Evolutionary conservation across 345 rosid species (phyloP).

Genomic region (Schrenkiella parvula): DNA sequence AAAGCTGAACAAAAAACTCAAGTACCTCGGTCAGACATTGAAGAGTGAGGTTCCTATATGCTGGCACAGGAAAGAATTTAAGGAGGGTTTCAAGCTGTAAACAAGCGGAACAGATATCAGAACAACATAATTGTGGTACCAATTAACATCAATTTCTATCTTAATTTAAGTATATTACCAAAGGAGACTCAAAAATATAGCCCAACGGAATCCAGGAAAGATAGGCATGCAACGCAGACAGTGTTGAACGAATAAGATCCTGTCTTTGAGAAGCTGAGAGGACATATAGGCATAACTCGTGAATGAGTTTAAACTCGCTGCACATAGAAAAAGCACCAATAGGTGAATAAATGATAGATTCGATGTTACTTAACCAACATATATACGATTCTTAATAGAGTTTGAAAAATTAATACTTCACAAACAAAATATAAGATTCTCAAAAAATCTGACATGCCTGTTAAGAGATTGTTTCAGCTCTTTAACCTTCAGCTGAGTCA

Average conservation of each 20-base stretch:
- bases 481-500: slow-evolving; percentile 95
- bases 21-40: slow-evolving; percentile 96
- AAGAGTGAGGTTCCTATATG: slow-evolving; percentile 88
- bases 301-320: slow-evolving; percentile 99
- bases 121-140: slow-evolving; percentile 16
- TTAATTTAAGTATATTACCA: slow-evolving; percentile 49
- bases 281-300: slow-evolving; percentile 94
- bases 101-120: slow-evolving; percentile 22
- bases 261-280: slow-evolving; percentile 94
- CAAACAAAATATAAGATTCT: background rate
- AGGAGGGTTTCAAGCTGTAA: slow-evolving; percentile 90
- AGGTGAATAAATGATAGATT: slow-evolving; percentile 6
- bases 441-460: slow-evolving; percentile 42
- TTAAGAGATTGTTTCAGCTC: slow-evolving; percentile 96
- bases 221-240: slow-evolving; percentile 95
- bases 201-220: slow-evolving; percentile 99
- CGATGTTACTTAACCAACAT: background rate
- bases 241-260: slow-evolving; percentile 90
- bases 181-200: slow-evolving; percentile 95
- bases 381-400: background rate
- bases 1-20: background rate
- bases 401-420: background rate
- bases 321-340: slow-evolving; percentile 30
- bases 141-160: slow-evolving; percentile 16
- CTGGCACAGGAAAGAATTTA: slow-evolving; percentile 73